Percentiles rank a stretch among this genome's conserved stretches.
Conservation (phyloP, 192 early-diverging fungal species). For the Allomyces macrogynus region DNA sequence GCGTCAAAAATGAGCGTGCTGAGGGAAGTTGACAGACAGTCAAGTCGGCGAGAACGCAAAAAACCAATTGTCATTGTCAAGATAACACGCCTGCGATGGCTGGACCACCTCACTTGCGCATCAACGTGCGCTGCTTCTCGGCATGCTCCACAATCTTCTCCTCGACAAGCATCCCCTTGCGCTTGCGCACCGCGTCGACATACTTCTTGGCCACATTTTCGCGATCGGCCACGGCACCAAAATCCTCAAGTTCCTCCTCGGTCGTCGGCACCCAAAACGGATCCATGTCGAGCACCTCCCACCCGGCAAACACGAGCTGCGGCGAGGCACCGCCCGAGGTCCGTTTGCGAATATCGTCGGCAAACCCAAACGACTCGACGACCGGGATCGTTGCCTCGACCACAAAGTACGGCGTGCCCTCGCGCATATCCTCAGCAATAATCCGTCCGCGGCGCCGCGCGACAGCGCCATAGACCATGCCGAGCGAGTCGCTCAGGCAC, state of each 20-base stretch:
- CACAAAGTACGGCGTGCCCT: constrained; percentile 90
- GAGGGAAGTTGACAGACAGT: too few species aligned
- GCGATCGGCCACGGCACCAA: constrained; percentile 89
- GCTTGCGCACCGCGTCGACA: constrained; percentile 82
- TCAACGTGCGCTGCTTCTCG: constrained; percentile 64
- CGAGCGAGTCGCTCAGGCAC: constrained; percentile 79
- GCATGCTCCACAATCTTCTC: constrained; percentile 49
- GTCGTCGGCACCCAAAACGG: constrained; percentile 99
- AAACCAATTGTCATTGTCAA: too few species aligned
- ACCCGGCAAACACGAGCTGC: constrained; percentile 82
- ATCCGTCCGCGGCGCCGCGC: constrained; percentile 77
- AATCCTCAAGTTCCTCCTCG: constrained; percentile 90
- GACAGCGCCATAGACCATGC: constrained; percentile 88
- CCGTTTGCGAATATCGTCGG: constrained; percentile 89
- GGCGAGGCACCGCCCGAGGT: constrained; percentile 90
- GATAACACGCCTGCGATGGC: too few species aligned
- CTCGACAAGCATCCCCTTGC: constrained; percentile 61
- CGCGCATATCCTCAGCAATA: constrained; percentile 86
- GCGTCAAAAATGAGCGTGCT: too few species aligned
- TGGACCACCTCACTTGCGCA: constrained; percentile 20
- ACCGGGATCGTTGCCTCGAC: constrained; percentile 76
- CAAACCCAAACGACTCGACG: constrained; percentile 96
- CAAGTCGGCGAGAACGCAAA: too few species aligned
- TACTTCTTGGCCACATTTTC: constrained; percentile 93
- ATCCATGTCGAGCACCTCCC: constrained; percentile 71